Evolutionary conservation across 164 flowering plant genomes (phyloP).

Genomic region (Vitis riparia): DNA sequence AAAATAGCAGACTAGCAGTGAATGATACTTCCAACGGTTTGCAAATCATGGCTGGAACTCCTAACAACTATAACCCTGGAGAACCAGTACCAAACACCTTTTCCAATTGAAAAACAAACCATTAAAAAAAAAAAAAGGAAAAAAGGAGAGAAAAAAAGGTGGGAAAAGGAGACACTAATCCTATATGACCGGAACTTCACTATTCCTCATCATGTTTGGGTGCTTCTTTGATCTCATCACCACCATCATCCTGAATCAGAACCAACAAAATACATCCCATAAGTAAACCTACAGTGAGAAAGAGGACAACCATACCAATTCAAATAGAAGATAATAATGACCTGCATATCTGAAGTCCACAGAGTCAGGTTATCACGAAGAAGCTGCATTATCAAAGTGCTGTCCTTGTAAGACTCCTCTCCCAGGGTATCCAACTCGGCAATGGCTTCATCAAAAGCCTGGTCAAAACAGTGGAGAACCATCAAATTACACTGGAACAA

Average conservation of each 20-base stretch:
- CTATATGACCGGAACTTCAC: slow-evolving; percentile 3
- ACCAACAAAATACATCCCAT: background rate
- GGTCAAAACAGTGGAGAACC: background rate
- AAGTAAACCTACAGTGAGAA: too few relatives aligned
- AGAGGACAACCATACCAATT: background rate
- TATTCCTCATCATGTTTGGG: slow-evolving; percentile 24
- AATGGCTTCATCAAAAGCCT: slow-evolving; percentile 90
- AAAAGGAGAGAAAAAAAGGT: too few relatives aligned
- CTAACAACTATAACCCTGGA: background rate
- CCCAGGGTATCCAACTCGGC: slow-evolving; percentile 87
- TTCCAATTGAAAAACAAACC: background rate
- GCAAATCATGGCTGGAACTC: background rate
- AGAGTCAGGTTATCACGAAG: slow-evolving; percentile 86
- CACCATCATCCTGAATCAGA: slow-evolving; percentile 21
- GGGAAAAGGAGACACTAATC: background rate
- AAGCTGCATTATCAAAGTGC: slow-evolving; percentile 90
- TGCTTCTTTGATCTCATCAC: slow-evolving; percentile 30
- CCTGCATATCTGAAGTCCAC: slow-evolving; percentile 84
- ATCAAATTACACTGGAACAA: too few relatives aligned
- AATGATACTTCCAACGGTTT: background rate
- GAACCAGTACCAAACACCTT: background rate
- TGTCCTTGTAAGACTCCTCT: slow-evolving; percentile 87
- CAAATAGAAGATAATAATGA: background rate
- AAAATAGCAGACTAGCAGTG: background rate
- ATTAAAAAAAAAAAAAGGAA: too few relatives aligned